These are phyloP conservation scores for Triticum turgidum DNA, from an alignment of 176 grass and related monocot genomes.

Conservation along the genomic window DNA sequence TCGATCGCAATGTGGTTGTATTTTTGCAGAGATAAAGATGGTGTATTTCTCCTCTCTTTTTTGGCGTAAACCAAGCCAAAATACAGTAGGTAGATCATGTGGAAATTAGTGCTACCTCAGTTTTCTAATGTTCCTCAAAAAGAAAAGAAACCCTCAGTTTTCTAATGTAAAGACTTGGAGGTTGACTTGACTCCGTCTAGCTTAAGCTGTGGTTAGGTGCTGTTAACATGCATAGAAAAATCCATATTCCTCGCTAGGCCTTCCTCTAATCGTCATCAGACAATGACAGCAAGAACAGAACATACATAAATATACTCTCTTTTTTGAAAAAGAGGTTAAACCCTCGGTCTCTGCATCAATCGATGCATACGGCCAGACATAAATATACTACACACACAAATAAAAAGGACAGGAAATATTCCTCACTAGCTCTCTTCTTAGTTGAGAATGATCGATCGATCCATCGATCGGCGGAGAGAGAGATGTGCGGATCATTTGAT, in stretches of 20 bases:
- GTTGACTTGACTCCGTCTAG: background rate
- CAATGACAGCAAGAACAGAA: background rate
- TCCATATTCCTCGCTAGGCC: background rate
- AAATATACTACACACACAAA: background rate
- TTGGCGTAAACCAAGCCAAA: too few species aligned
- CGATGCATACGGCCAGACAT: background rate
- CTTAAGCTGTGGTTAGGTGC: background rate
- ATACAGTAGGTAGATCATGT: background rate
- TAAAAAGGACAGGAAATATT: background rate
- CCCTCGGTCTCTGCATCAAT: too few species aligned
- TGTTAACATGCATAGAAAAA: background rate
- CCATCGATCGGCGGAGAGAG: background rate
- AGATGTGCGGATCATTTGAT: background rate
- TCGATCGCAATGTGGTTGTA: background rate
- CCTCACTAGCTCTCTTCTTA: too few species aligned
- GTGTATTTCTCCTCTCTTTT: background rate
- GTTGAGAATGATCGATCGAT: background rate
- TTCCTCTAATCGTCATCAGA: background rate
- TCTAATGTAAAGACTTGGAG: background rate
- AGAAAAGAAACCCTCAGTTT: too few species aligned
- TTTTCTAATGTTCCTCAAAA: too few species aligned
- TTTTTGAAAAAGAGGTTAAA: too few species aligned
- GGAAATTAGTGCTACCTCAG: background rate
- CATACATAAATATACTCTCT: background rate
- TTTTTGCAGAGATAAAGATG: too few species aligned